Evolutionary conservation across 345 rosid genomes (phyloP).

Genomic region (Noccaea caerulescens): DNA sequence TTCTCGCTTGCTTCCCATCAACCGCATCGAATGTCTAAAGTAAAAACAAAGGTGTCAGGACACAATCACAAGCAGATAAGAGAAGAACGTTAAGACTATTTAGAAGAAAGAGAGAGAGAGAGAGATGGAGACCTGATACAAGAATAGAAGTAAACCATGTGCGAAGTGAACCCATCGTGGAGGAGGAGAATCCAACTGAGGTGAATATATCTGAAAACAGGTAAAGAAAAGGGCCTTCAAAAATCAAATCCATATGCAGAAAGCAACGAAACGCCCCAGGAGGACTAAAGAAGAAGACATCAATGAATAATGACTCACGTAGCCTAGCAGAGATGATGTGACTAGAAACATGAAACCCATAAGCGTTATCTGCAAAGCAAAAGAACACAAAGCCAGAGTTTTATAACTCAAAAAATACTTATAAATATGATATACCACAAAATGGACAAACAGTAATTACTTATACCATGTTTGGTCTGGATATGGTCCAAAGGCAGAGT

Average conservation of each 20-base stretch:
- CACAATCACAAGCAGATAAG: background rate
- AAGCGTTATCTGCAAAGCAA: slow-evolving; percentile 75
- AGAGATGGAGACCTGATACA: slow-evolving; percentile 75
- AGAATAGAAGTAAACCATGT: slow-evolving; percentile 89
- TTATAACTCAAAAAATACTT: slow-evolving; percentile 1
- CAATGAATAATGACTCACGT: slow-evolving; percentile 61
- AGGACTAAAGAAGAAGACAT: slow-evolving; percentile 17
- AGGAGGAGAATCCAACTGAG: slow-evolving; percentile 81
- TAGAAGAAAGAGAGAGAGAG: background rate
- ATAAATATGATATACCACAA: background rate
- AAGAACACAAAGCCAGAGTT: slow-evolving; percentile 5
- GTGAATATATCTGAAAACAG: slow-evolving; percentile 45
- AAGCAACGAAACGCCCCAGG: background rate
- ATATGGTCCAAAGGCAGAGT: slow-evolving; percentile 44
- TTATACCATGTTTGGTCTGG: slow-evolving; percentile 93
- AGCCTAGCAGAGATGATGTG: slow-evolving; percentile 81
- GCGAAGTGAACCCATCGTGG: slow-evolving; percentile 99
- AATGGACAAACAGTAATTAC: slow-evolving; percentile 19
- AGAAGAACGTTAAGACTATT: background rate
- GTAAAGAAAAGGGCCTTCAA: slow-evolving; percentile 21
- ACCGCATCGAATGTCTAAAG: slow-evolving; percentile 95
- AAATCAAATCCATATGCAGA: slow-evolving; percentile 1
- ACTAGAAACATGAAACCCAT: slow-evolving; percentile 89
- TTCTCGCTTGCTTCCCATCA: slow-evolving; percentile 99
- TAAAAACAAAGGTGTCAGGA: slow-evolving; percentile 6